Base-by-base conservation (phyloP, 768 basidiomycete genomes). In the Ramaria rubella region DNA sequence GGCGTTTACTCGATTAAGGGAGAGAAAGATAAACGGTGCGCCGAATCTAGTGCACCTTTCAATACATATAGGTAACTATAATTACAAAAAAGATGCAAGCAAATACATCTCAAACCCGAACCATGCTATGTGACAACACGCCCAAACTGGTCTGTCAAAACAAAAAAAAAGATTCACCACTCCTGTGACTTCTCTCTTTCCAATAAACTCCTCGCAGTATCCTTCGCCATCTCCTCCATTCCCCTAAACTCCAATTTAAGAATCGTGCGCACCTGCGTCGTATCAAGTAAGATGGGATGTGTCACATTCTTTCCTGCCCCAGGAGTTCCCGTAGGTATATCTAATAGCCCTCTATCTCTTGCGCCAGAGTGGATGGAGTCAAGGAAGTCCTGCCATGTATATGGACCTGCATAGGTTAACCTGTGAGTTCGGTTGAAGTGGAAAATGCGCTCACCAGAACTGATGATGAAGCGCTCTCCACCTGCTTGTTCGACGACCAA, bases 401-500 rank as follows among this genome's bases (percentile, higher is more conserved):
- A 59, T 19, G 43, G 34, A 5, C n/a, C 33, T 38, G 36, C 36
- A 38, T 11, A 38, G n/a, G n/a, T 11, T 11, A n/a, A 38, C 11
- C 11, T 38, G n/a, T 38, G 36, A 38, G 11, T 11, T 11, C 36
- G 36, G 11, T 11, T 11, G 36, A 38, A 38, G 11, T 38, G 11
- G 11, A 11, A 38, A 11, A 24, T 24, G n/a, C n/a, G n/a, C n/a
- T n/a, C n/a, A 46, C 44, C 44, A 23, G 23, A 14, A 11, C 12
- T 23, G 9, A 24, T 14, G 23, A 46, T 12, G 14, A 86, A 77
- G 29, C 86, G 71, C 55, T 86, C 73, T 1, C 80, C 80, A 2
- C 76, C 78, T 0, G 83, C 84, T 3, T 71, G 74, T 26, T 75
- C 70, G 49, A 73, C 76, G 52, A 74, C 73, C 21, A 89, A 65